phyloP scores from a whole-genome alignment of 2,329 filamentous ascomycete genomes.

The Xylariaceae sp. region DNA sequence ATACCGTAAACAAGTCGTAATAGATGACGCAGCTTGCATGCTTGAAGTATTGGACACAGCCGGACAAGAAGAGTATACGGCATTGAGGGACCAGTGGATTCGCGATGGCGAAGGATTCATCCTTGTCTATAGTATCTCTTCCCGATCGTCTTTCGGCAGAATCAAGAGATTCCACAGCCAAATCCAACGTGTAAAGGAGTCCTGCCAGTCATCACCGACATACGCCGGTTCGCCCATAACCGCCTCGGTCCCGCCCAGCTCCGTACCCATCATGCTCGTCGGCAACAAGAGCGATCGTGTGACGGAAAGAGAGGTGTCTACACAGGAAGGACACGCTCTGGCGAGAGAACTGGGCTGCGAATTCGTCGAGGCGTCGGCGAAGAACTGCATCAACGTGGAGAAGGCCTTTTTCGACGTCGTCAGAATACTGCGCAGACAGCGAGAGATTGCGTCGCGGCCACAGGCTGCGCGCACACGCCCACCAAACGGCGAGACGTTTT shows the following conservation, averaged over 20 bases:
- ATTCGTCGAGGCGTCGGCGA: conserved; percentile 93
- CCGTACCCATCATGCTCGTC: conserved; percentile 93
- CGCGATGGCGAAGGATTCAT: conserved; percentile 96
- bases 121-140: conserved; percentile 97
- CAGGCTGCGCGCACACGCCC: conserved; percentile 25
- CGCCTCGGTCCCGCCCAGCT: conserved; percentile 53
- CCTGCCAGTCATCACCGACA: conserved; percentile 67
- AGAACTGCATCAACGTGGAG: conserved; percentile 97
- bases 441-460: conserved; percentile 50
- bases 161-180: conserved; percentile 96
- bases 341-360: conserved; percentile 91
- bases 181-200: conserved; percentile 96
- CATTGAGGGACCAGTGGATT: conserved; percentile 96
- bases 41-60: conserved; percentile 95
- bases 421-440: conserved; percentile 77
- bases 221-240: conserved; percentile 71
- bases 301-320: conserved; percentile 92
- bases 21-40: conserved; percentile 94
- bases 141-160: conserved; percentile 86
- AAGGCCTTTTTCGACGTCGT: conserved; percentile 99
- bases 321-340: conserved; percentile 87
- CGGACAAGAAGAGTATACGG: conserved; percentile 97
- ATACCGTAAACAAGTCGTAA: conserved; percentile 84
- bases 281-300: conserved; percentile 98
- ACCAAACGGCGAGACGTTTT: conserved; percentile 25